A percentile compares a stretch with the other conserved stretches of the same genome.
Evolutionary conservation across 228 moss, liverwort and hornwort species (phyloP).

Genomic region (Sphagnum fallax): DNA sequence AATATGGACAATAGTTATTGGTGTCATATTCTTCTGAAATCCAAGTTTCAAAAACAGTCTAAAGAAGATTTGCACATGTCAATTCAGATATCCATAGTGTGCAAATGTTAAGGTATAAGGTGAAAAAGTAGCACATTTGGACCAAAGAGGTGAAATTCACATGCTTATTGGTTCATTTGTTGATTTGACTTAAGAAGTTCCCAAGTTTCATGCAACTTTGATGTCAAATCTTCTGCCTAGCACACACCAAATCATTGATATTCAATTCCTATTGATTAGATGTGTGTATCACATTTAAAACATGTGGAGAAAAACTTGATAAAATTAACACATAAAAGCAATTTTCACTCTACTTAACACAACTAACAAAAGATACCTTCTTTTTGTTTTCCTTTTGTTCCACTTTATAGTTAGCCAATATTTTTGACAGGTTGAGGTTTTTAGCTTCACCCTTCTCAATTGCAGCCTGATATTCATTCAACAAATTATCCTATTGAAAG

Average conservation of each 20-base stretch:
- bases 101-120: too few relatives aligned
- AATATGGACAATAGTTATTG: too few relatives aligned
- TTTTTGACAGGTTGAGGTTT: slow-evolving; percentile 55
- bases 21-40: too few relatives aligned
- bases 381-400: slow-evolving; percentile 67
- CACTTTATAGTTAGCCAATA: slow-evolving; percentile 53
- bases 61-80: too few relatives aligned
- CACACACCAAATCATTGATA: not conserved
- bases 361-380: slow-evolving; percentile 35
- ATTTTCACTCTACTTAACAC: too few relatives aligned
- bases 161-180: slow-evolving; percentile 94
- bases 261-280: too few relatives aligned
- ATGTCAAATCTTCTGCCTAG: slow-evolving; percentile 69
- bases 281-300: too few relatives aligned
- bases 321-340: too few relatives aligned
- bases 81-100: too few relatives aligned
- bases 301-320: too few relatives aligned
- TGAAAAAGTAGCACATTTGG: too few relatives aligned
- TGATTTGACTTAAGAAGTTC: slow-evolving; percentile 85
- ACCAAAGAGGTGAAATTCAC: not conserved
- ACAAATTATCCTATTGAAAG: slow-evolving; percentile 75
- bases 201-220: slow-evolving; percentile 81
- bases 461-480: slow-evolving; percentile 74
- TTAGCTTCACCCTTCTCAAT: slow-evolving; percentile 78
- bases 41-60: too few relatives aligned